phyloP scores from a whole-genome alignment of 495 filamentous ascomycete genomes.

The Tuber magnatum region DNA sequence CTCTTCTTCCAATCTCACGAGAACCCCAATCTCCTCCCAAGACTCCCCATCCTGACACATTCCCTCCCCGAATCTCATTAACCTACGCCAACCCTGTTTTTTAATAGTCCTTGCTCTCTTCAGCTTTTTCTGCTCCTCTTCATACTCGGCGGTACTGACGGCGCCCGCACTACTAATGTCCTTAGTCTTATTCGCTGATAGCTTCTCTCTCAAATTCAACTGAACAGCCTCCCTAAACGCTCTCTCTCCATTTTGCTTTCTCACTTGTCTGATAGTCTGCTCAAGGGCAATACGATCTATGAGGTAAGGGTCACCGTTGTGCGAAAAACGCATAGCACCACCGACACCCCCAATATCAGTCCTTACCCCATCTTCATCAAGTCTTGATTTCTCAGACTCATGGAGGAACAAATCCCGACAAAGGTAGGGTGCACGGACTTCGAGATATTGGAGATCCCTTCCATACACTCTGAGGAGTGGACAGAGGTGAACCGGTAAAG shows the following conservation, averaged over 20 bases:
- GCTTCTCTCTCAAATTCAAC: conserved; percentile 18
- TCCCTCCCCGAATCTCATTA: conserved; percentile 18
- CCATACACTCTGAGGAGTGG: conserved; percentile 38
- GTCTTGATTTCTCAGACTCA: conserved; percentile 31
- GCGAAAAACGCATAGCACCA: conserved; percentile 12
- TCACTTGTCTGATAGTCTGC: conserved; percentile 29
- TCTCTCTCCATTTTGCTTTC: conserved; percentile 24
- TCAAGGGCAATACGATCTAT: conserved; percentile 29
- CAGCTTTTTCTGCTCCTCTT: conserved; percentile 33
- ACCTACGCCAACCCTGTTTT: conserved; percentile 25
- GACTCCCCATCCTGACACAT: conserved; percentile 28
- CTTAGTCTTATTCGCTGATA: conserved; percentile 15
- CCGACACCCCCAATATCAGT: conserved; percentile 22
- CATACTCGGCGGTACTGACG: conserved; percentile 31
- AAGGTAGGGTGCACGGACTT: conserved; percentile 35
- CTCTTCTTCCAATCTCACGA: conserved; percentile 30
- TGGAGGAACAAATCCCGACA: conserved; percentile 39
- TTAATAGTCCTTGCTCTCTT: conserved; percentile 26
- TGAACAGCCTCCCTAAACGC: conserved; percentile 27
- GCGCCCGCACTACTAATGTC: conserved; percentile 22
- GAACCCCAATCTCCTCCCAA: conserved; percentile 32
- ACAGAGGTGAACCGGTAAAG: conserved; percentile 32
- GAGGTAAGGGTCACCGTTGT: conserved; percentile 14
- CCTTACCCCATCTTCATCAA: conserved; percentile 33
- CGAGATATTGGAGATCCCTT: conserved; percentile 34